Base-by-base conservation (phyloP, 805 yeast species). In the Yarrowia sp. region DNA sequence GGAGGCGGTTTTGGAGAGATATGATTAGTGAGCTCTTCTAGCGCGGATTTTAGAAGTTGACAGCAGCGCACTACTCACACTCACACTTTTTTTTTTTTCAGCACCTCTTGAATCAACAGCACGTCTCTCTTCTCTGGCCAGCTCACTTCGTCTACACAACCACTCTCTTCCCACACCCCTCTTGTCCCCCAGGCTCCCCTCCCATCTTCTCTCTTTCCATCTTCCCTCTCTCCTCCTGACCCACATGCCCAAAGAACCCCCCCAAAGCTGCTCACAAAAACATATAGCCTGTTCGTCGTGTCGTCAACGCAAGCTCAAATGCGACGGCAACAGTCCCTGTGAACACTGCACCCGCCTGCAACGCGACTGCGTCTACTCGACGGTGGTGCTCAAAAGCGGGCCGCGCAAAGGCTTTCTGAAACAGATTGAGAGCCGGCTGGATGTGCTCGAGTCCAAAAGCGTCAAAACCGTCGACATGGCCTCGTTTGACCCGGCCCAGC, bases 291-390 rank as follows among this genome's bases (percentile, higher is more conserved):
- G 63, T 19, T 41, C 63, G 48, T 41, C 48, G 48, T 56, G 63
- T 26, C 63, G 63, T n/a, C 63, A 56, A 56, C 63, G 63, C 63
- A 56, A 56, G 63, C 48, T 56, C 22, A 56, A 42, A 26, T 56
- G 63, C 40, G 48, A 56, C 35, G 63, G 63, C 36, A 26, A 26
- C 38, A 41, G 38, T 11, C 63, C 63, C 40, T 56, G 63, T n/a
- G 63, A 56, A 11, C 63, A 56, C 40, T 56, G 63, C 63, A 56
- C 63, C 40, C 46, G 63, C 1, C 16, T 56, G 11, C 63, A 56
- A 15, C 63, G 63, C 9, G 63, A 56, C 22, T 56, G 63, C 22
- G 63, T 41, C 63, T 56, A 56, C 48, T 56, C 63, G 35, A 56
- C 63, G 15, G 63, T 56, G 19, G 63, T 56, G 19, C 63, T 56